Percentiles rank a stretch among this genome's conserved stretches.
phyloP scores from a whole-genome alignment of 2,329 filamentous ascomycete genomes.

The Aureobasidium musti region DNA sequence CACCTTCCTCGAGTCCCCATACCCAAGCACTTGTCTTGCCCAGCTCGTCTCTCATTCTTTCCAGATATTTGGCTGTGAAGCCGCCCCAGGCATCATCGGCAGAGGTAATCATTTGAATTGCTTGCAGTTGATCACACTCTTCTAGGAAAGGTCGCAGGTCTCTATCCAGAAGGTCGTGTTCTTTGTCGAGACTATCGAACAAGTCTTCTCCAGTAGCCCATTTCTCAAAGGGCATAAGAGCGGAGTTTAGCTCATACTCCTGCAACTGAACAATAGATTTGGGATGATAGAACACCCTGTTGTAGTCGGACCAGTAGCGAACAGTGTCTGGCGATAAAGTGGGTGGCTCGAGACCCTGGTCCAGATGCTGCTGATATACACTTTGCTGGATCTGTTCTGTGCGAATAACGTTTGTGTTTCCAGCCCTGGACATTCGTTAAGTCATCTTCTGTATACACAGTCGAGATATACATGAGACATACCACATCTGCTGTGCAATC shows the following conservation, averaged over 20 bases:
- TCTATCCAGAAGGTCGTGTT: constrained; percentile 85
- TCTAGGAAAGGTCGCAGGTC: constrained; percentile 86
- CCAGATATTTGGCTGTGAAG: constrained; percentile 49
- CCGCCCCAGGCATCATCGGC: constrained; percentile 57
- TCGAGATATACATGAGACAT: constrained; percentile 31
- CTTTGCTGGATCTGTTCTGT: constrained; percentile 67
- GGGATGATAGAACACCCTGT: constrained; percentile 88
- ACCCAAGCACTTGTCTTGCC: constrained; percentile 85
- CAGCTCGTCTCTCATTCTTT: constrained; percentile 84
- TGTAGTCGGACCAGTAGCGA: constrained; percentile 97
- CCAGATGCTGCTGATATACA: constrained; percentile 77
- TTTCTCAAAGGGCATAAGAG: constrained; percentile 77
- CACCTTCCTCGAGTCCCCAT: constrained; percentile 73
- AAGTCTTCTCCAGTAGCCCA: constrained; percentile 74
- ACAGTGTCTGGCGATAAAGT: constrained; percentile 68
- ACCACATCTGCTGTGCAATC: constrained; percentile 43
- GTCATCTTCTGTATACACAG: neutral
- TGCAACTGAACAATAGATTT: constrained; percentile 82
- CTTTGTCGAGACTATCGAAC: constrained; percentile 57
- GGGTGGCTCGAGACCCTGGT: constrained; percentile 66
- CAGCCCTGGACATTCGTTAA: constrained; percentile 55
- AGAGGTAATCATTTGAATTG: constrained; percentile 66
- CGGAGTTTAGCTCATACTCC: constrained; percentile 81
- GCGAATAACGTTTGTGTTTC: constrained; percentile 67
- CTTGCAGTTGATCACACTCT: constrained; percentile 91